Conservation (phyloP, 768 basidiomycete species). For the Lepiota brunneoincarnata region DNA sequence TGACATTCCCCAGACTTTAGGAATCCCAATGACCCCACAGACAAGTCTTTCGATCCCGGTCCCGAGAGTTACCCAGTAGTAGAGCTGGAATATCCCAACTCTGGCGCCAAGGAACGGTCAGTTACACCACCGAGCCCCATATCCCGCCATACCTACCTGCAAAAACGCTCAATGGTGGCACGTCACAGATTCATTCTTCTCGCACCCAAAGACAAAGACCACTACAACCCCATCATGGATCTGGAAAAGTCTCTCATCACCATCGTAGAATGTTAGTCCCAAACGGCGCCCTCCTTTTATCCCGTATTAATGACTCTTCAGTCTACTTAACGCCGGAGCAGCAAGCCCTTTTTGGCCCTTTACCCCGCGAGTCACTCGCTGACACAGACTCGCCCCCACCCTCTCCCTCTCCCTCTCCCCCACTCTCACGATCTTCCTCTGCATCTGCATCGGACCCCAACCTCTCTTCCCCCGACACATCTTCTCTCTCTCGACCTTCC, state of each 20-base stretch:
- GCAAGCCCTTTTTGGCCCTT: conserved; percentile 62
- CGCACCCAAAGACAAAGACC: conserved; percentile 80
- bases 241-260: conserved; percentile 69
- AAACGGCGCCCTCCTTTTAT: not conserved
- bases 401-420: conserved; percentile 36
- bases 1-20: conserved; percentile 53
- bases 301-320: conserved; percentile 24
- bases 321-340: conserved; percentile 69
- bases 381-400: conserved; percentile 34
- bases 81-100: conserved; percentile 80
- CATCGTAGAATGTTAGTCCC: conserved; percentile 62
- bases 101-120: conserved; percentile 64
- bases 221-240: conserved; percentile 84
- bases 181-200: conserved; percentile 66
- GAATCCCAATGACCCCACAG: conserved; percentile 61
- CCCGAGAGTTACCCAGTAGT: conserved; percentile 59
- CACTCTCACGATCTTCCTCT: conserved; percentile 32
- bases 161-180: not conserved
- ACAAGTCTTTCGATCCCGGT: conserved; percentile 63
- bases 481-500: no score
- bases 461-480: conserved; percentile 25
- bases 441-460: conserved; percentile 24
- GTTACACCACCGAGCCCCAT: conserved; percentile 12
- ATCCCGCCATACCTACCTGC: not conserved
- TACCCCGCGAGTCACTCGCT: conserved; percentile 48